Percentiles rank a stretch among this genome's conserved stretches.
Evolutionary conservation across 2,329 filamentous ascomycete genomes (phyloP).

Genomic region (Aspergillus sp.): DNA sequence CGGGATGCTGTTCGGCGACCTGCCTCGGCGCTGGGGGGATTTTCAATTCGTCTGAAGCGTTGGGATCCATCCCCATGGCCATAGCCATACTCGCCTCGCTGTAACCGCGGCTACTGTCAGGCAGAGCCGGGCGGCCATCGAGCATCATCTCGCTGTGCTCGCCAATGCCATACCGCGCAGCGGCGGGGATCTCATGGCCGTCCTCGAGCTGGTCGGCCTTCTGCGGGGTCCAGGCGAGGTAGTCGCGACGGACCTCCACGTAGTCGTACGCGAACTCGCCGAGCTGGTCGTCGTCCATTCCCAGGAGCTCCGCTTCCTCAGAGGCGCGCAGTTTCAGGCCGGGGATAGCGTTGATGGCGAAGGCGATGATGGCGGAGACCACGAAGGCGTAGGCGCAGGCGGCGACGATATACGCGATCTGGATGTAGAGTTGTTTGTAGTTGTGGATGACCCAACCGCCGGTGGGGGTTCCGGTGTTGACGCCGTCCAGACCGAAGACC

Average conservation of each 20-base stretch:
- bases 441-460: conserved; percentile 66
- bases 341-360: conserved; percentile 62
- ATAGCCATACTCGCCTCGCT: conserved; percentile 16
- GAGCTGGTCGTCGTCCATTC: conserved; percentile 48
- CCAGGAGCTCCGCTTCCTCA: conserved; percentile 60
- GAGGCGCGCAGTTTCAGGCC: conserved; percentile 61
- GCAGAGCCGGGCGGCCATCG: conserved; percentile 42
- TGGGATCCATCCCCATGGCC: neutral
- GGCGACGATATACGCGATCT: conserved; percentile 60
- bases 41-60: conserved; percentile 8
- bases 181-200: conserved; percentile 49
- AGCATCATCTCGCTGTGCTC: conserved; percentile 55
- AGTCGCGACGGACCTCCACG: conserved; percentile 44
- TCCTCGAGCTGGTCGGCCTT: conserved; percentile 36
- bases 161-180: conserved; percentile 52
- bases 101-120: conserved; percentile 23
- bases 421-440: conserved; percentile 63
- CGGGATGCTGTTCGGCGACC: conserved; percentile 19
- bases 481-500: conserved; percentile 66
- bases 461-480: conserved; percentile 38
- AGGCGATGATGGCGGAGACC: conserved; percentile 61
- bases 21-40: conserved; percentile 23
- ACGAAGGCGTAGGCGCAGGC: conserved; percentile 59
- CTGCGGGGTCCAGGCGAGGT: conserved; percentile 44
- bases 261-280: conserved; percentile 47